Evolutionary conservation across 2,329 filamentous ascomycete genomes (phyloP).

Genomic region (Colletotrichum sp.): DNA sequence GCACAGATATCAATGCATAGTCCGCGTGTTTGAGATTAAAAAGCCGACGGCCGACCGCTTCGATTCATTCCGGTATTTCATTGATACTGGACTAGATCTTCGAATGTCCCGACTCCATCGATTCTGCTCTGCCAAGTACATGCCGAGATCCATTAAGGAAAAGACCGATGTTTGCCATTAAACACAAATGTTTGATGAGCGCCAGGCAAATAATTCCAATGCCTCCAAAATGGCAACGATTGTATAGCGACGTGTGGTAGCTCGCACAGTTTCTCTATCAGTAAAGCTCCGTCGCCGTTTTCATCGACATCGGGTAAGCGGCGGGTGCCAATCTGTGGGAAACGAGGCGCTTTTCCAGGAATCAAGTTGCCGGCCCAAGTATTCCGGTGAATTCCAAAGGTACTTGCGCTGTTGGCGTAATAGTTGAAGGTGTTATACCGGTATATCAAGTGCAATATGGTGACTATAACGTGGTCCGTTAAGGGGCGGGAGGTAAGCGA

Average conservation of each 20-base stretch:
- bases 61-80: neutral
- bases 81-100: neutral
- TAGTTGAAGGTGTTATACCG: slow-evolving; percentile 2
- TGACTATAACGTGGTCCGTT: neutral
- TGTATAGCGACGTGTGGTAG: neutral
- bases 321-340: slow-evolving; percentile 12
- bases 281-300: neutral
- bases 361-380: neutral
- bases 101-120: neutral
- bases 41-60: neutral
- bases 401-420: neutral
- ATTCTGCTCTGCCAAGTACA: neutral
- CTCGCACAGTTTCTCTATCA: neutral
- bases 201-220: neutral
- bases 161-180: neutral
- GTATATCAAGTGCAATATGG: slow-evolving; percentile 10
- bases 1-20: neutral
- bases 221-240: neutral
- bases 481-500: neutral
- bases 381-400: neutral
- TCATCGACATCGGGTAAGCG: slow-evolving; percentile 1
- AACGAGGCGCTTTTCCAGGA: neutral
- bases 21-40: neutral
- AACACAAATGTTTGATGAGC: neutral
- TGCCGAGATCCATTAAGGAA: neutral